These are phyloP conservation scores for Entamoeba moshkovskii DNA, from an alignment of 208 protist species.

Conservation along the genomic window DNA sequence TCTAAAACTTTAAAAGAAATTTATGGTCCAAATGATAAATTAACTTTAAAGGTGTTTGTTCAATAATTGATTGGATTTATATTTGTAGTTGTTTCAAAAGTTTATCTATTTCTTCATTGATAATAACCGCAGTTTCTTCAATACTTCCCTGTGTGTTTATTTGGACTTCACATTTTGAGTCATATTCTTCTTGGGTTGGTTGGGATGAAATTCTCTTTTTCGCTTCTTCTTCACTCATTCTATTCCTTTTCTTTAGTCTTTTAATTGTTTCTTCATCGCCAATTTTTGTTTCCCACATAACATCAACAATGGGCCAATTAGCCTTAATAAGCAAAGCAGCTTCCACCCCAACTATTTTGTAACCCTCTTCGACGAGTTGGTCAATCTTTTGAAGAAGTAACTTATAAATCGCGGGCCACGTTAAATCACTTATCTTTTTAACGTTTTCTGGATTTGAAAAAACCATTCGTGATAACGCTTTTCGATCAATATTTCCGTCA, in stretches of 20 bases:
- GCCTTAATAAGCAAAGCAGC: background rate
- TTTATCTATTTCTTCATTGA: background rate
- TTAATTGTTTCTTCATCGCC: background rate
- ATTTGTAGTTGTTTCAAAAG: background rate
- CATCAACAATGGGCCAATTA: background rate
- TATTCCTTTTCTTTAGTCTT: background rate
- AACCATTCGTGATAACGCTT: background rate
- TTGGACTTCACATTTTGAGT: background rate
- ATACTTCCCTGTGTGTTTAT: background rate
- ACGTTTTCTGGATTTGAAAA: background rate
- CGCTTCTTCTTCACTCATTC: background rate
- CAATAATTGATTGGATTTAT: background rate
- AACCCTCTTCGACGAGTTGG: background rate
- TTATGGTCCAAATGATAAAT: background rate
- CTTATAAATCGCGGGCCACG: background rate
- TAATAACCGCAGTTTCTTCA: background rate
- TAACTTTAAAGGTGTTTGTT: background rate
- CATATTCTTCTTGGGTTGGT: background rate
- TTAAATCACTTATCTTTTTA: background rate
- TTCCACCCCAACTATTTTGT: background rate
- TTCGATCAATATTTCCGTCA: background rate
- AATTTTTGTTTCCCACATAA: background rate
- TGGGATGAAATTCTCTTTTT: background rate
- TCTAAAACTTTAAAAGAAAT: background rate
- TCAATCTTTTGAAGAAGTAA: background rate